Conservation (phyloP, 2,329 filamentous ascomycete species). For the Daldinia eschscholtzii region DNA sequence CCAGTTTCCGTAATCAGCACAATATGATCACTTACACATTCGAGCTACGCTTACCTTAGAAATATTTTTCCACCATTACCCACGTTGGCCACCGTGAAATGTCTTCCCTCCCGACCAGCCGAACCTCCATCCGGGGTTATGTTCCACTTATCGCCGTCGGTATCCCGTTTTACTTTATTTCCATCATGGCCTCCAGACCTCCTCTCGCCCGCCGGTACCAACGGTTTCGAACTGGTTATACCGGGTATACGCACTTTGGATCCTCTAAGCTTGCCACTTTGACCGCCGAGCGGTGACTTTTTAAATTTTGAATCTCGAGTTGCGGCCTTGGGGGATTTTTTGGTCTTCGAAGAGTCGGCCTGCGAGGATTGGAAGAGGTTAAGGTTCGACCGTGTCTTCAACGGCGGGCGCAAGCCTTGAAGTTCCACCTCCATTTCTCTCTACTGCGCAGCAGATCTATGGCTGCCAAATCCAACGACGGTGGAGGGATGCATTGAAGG, state of each 20-base stretch:
- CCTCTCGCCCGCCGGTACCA: conserved; percentile 49
- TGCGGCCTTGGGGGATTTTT: conserved; percentile 39
- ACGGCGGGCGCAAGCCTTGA: conserved; percentile 45
- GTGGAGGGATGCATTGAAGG: conserved; percentile 51
- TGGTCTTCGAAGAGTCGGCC: conserved; percentile 43
- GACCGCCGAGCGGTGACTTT: conserved; percentile 43
- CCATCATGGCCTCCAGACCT: conserved; percentile 48
- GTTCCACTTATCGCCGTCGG: conserved; percentile 68
- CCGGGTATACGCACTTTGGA: conserved; percentile 45
- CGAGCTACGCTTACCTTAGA: conserved; percentile 72
- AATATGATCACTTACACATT: conserved; percentile 19
- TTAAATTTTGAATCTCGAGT: conserved; percentile 43
- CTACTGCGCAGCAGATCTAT: conserved; percentile 50
- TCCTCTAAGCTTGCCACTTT: conserved; percentile 37
- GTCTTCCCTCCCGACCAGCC: conserved; percentile 73
- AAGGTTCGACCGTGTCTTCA: conserved; percentile 46
- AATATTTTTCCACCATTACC: conserved; percentile 87
- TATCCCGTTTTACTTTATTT: conserved; percentile 62
- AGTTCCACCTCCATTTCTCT: conserved; percentile 51
- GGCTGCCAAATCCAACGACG: conserved; percentile 46
- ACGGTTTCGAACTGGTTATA: conserved; percentile 45
- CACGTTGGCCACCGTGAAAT: conserved; percentile 85
- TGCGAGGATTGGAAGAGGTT: conserved; percentile 44
- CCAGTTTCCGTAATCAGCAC: conserved; percentile 41
- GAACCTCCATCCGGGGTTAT: conserved; percentile 71